These are phyloP conservation scores for Fusarium tjaetaba DNA, from an alignment of 2,329 filamentous ascomycete species.

Conservation along the genomic window DNA sequence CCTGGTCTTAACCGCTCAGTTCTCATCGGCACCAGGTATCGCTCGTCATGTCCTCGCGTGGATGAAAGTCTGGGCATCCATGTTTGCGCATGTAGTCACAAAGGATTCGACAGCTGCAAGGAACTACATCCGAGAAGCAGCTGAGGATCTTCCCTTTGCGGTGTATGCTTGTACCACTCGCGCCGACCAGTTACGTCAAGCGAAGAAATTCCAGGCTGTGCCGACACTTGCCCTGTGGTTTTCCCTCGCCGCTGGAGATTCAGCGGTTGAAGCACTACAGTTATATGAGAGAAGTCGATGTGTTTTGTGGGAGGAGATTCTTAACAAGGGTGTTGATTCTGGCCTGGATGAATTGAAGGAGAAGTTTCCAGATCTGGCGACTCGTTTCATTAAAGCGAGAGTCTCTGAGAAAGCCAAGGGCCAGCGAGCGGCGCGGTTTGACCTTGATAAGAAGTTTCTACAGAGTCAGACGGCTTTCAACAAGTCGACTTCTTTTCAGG, in stretches of 20 bases:
- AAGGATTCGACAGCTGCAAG: background rate
- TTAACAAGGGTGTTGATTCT: background rate
- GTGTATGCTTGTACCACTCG: background rate
- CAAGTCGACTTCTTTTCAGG: background rate
- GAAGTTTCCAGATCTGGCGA: background rate
- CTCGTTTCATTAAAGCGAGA: background rate
- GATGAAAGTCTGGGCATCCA: background rate
- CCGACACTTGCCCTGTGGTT: background rate
- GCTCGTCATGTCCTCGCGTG: background rate
- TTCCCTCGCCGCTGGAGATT: background rate
- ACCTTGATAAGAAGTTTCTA: background rate
- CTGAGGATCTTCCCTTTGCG: background rate
- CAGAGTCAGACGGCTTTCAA: background rate
- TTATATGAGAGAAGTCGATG: background rate
- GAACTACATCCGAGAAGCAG: background rate
- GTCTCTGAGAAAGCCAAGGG: background rate
- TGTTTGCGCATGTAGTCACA: background rate
- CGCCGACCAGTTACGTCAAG: background rate
- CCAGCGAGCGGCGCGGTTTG: fast-evolving
- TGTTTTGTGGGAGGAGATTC: background rate
- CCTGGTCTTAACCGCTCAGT: background rate
- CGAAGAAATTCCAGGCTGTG: background rate
- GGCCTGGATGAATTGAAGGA: background rate
- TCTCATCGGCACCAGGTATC: background rate
- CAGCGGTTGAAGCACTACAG: background rate